Evolutionary conservation across 345 rosid species (phyloP).

Genomic region (Conringia planisiliqua): DNA sequence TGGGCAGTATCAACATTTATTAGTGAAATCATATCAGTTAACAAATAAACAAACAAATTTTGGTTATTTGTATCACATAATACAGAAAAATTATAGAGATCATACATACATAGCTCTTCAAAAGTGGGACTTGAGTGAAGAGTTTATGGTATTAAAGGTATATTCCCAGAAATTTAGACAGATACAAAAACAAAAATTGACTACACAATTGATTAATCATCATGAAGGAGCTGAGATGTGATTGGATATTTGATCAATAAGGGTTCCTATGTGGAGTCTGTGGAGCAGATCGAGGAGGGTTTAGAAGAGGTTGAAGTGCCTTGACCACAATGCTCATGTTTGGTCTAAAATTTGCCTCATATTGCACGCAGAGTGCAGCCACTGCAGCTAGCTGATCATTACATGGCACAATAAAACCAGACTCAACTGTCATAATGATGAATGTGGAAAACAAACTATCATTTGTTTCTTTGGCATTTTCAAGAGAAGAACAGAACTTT

Average conservation of each 20-base stretch:
- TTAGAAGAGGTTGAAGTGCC: constrained; percentile 67
- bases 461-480: neutral
- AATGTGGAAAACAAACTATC: neutral
- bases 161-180: neutral
- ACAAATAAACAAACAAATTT: constrained; percentile 4
- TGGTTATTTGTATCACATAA: neutral
- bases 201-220: constrained; percentile 14
- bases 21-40: neutral
- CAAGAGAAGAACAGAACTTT: neutral
- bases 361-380: constrained; percentile 71
- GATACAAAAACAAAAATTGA: neutral
- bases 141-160: neutral
- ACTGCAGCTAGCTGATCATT: constrained; percentile 68
- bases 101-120: neutral
- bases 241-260: constrained; percentile 1
- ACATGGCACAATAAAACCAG: neutral
- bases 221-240: neutral
- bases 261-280: constrained; percentile 33
- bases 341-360: constrained; percentile 78
- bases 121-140: constrained; percentile 4
- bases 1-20: neutral
- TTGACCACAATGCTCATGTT: constrained; percentile 80
- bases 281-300: constrained; percentile 34
- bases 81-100: neutral
- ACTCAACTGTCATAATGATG: neutral